Conservation (phyloP, 805 yeast genomes). For the Kluyveromyces lactis region DNA sequence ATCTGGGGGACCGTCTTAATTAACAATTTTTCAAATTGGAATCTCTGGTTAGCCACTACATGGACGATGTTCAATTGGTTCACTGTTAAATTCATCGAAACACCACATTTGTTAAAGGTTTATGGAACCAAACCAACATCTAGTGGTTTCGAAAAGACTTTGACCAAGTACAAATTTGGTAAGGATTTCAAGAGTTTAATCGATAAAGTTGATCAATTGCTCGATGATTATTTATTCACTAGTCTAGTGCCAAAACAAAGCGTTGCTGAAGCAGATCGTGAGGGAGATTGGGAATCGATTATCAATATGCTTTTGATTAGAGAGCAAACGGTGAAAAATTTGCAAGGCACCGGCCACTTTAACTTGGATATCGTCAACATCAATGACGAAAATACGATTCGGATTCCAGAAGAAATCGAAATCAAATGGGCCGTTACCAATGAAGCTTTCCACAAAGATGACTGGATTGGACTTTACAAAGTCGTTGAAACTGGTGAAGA, state of each 20-base stretch:
- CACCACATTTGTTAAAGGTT: conserved; percentile 66
- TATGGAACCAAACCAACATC: conserved; percentile 59
- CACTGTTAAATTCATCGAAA: conserved; percentile 67
- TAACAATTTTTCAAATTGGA: conserved; percentile 42
- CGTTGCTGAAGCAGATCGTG: conserved; percentile 1
- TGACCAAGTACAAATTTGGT: conserved; percentile 29
- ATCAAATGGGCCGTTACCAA: conserved; percentile 48
- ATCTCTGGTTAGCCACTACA: conserved; percentile 44
- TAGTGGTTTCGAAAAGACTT: conserved; percentile 42
- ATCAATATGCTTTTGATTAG: conserved; percentile 11
- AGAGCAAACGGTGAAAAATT: conserved; percentile 21
- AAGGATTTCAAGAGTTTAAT: conserved; percentile 29
- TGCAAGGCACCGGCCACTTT: conserved; percentile 23
- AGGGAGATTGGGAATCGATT: conserved; percentile 7
- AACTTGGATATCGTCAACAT: conserved; percentile 10
- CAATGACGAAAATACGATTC: conserved; percentile 1
- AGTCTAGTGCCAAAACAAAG: neutral
- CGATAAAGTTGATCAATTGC: conserved; percentile 33
- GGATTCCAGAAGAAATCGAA: conserved; percentile 37
- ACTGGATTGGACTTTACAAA: conserved; percentile 74
- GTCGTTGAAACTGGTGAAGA: conserved; percentile 51
- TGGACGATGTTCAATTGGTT: conserved; percentile 62
- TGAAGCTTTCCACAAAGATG: conserved; percentile 37
- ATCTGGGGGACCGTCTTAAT: conserved; percentile 65
- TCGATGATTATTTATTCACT: conserved; percentile 5